Conservation (phyloP, 352 stramenopile species). For the Peronosclerospora sorghi region DNA sequence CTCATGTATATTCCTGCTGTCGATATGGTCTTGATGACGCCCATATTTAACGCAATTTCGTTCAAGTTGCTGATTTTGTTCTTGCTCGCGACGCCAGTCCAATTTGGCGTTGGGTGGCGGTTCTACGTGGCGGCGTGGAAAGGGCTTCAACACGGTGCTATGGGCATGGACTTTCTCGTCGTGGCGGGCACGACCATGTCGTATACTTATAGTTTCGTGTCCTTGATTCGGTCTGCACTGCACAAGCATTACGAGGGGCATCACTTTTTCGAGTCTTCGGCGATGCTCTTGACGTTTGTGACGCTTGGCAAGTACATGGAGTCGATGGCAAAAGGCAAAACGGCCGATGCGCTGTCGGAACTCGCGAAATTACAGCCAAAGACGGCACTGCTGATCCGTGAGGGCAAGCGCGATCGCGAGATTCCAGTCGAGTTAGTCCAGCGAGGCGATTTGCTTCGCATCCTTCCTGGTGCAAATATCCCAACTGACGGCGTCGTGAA, state of each 20-base stretch:
- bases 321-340: slow-evolving; percentile 80
- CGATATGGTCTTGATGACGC: slow-evolving; percentile 59
- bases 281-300: slow-evolving; percentile 82
- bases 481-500: slow-evolving; percentile 77
- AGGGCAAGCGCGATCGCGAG: slow-evolving; percentile 43
- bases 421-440: slow-evolving; percentile 82
- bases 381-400: slow-evolving; percentile 47
- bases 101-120: slow-evolving; percentile 68
- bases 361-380: slow-evolving; percentile 73
- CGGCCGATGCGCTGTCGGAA: slow-evolving; percentile 57
- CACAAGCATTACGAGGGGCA: slow-evolving; percentile 57
- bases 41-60: slow-evolving; percentile 65
- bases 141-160: slow-evolving; percentile 69
- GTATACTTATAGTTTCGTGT: slow-evolving; percentile 80
- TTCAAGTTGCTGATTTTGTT: slow-evolving; percentile 80
- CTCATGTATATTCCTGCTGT: slow-evolving; percentile 64
- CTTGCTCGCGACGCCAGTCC: slow-evolving; percentile 66
- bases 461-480: slow-evolving; percentile 64
- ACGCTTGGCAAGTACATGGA: slow-evolving; percentile 85
- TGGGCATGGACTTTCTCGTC: slow-evolving; percentile 87
- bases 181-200: slow-evolving; percentile 76
- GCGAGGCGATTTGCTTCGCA: slow-evolving; percentile 57
- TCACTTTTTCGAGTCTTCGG: slow-evolving; percentile 83
- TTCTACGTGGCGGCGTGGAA: slow-evolving; percentile 82
- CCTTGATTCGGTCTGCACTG: slow-evolving; percentile 53